phyloP scores from a whole-genome alignment of 495 filamentous ascomycete genomes.

The Penicillium soppii region DNA sequence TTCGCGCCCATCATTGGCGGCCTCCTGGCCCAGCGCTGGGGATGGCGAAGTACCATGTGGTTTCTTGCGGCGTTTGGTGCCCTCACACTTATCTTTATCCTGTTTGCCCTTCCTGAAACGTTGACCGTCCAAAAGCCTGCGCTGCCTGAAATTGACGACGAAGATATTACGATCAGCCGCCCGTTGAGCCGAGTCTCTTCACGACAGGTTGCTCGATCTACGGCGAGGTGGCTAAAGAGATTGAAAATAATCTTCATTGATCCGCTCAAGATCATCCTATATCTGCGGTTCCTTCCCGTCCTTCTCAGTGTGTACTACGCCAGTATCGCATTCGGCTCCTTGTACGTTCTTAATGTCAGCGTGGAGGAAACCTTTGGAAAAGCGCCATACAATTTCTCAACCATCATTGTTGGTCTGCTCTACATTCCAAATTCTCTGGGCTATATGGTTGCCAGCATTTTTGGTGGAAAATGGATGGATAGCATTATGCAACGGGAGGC shows the following conservation, averaged over 20 bases:
- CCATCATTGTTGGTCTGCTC: conserved; percentile 71
- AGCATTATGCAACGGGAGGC: conserved; percentile 85
- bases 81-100: conserved; percentile 56
- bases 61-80: conserved; percentile 79
- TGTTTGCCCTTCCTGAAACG: conserved; percentile 73
- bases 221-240: conserved; percentile 49
- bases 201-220: conserved; percentile 57
- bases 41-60: conserved; percentile 87
- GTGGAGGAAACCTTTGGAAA: conserved; percentile 72
- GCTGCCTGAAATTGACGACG: conserved; percentile 14
- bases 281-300: conserved; percentile 79
- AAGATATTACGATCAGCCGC: conserved; percentile 22
- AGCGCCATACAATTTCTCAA: conserved; percentile 71
- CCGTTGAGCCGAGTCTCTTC: conserved; percentile 60
- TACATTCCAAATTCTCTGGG: conserved; percentile 83
- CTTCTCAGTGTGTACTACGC: conserved; percentile 79
- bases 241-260: conserved; percentile 73
- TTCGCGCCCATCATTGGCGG: conserved; percentile 88
- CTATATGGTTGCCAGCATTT: conserved; percentile 68
- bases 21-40: conserved; percentile 63
- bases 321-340: conserved; percentile 73
- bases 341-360: conserved; percentile 87
- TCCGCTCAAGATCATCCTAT: conserved; percentile 74
- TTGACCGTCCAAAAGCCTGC: conserved; percentile 33
- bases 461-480: conserved; percentile 88